A percentile compares a stretch with the other conserved stretches of the same genome.
phyloP scores from a whole-genome alignment of 2,329 filamentous ascomycete species.

The Penicillium sclerotiorum region DNA sequence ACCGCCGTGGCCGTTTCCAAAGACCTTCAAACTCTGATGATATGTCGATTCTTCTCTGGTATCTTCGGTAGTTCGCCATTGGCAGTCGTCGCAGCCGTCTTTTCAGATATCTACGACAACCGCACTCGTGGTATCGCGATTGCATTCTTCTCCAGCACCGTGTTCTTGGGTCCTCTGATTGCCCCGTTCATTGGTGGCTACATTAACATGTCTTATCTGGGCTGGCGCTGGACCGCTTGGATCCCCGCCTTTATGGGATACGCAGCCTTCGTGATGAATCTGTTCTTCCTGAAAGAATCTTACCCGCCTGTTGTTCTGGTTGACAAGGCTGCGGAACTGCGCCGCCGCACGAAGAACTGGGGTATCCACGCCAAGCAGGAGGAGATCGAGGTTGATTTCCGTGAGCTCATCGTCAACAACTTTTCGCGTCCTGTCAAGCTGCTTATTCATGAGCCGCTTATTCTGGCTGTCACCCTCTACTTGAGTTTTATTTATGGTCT shows the following conservation, averaged over 20 bases:
- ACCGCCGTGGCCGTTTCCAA: conserved; percentile 46
- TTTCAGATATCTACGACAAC: conserved; percentile 55
- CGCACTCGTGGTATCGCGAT: conserved; percentile 38
- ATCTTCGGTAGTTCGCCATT: conserved; percentile 48
- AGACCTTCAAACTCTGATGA: conserved; percentile 42
- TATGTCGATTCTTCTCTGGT: conserved; percentile 49
- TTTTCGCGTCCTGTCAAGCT: conserved; percentile 54
- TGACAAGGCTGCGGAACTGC: conserved; percentile 51
- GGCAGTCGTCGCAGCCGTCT: conserved; percentile 45
- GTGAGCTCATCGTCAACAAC: conserved; percentile 53
- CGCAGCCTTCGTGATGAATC: conserved; percentile 48
- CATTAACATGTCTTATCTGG: conserved; percentile 50
- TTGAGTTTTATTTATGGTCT: conserved; percentile 43
- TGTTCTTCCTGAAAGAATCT: conserved; percentile 60
- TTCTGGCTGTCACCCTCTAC: conserved; percentile 45
- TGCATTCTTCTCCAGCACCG: conserved; percentile 54
- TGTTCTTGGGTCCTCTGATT: conserved; percentile 56
- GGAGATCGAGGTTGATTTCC: conserved; percentile 56
- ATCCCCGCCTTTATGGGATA: conserved; percentile 61
- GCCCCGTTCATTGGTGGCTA: conserved; percentile 61
- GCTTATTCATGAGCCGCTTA: conserved; percentile 46
- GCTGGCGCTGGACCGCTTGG: conserved; percentile 60
- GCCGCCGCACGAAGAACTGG: conserved; percentile 60
- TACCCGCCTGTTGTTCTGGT: conserved; percentile 63
- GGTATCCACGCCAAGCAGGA: conserved; percentile 60